These are phyloP conservation scores for Euphorbia tirucalli DNA, from an alignment of 345 rosid genomes.

Conservation along the genomic window DNA sequence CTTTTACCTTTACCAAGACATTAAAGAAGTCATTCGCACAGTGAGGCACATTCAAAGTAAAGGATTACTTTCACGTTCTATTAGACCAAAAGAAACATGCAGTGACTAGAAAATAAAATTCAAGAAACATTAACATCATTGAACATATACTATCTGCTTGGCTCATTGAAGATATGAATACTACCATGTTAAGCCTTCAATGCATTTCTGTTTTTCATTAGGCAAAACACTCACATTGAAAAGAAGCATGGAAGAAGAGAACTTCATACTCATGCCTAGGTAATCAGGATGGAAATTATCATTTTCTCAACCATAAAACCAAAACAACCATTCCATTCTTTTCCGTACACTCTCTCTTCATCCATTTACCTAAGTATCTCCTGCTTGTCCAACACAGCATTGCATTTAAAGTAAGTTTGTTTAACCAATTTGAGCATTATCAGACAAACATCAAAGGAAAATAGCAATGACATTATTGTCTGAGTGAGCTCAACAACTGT, in stretches of 20 bases:
- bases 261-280: background rate
- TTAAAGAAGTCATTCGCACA: background rate
- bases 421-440: background rate
- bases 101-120: background rate
- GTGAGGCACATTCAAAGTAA: background rate
- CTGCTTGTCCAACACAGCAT: background rate
- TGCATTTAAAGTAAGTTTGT: background rate
- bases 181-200: background rate
- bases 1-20: conserved; percentile 57
- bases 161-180: background rate
- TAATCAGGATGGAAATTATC: background rate
- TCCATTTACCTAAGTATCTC: background rate
- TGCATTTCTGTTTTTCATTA: background rate
- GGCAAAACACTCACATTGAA: background rate
- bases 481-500: background rate
- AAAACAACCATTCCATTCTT: background rate
- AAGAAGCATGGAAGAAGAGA: background rate
- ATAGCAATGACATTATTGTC: background rate
- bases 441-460: background rate
- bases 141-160: background rate
- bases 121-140: background rate
- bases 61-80: background rate
- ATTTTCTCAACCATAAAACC: background rate
- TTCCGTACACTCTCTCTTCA: background rate
- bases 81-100: background rate